Base-by-base conservation (phyloP, 441 rosid species). In the Aleurites moluccanus region DNA sequence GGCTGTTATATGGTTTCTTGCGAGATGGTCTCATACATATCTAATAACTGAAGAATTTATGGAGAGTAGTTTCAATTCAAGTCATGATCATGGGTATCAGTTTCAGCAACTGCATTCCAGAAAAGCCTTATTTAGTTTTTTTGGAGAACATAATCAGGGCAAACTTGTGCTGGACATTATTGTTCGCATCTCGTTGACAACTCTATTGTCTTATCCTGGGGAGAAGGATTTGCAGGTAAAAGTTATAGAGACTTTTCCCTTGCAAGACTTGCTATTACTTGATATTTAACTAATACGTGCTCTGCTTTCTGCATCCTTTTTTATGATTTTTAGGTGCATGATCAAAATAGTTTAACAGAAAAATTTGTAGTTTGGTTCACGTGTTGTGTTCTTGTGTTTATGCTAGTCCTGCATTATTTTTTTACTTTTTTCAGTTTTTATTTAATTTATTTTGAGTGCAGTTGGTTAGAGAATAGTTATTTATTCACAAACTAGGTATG, bases 1-100 rank as follows among this genome's bases (percentile, higher is more conserved):
- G 99, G 98, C 98, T 82, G 85, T 95, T 78, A 78, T 91, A 83
- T 95, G 98, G 99, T 93, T 95, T 85, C 98, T 95, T 80, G 92
- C 96, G 64, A 90, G 97, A 86, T 93, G 97, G 97, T 90, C 95
- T 69, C 85, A 77, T 67, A 93, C 99, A 75, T 92, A 91, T 78
- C 83, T 93, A 62, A 81, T 96, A 91, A 78, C 96, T 59, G 97
- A 91, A 82, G 91, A 83, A 75, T 45, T 78, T 74, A 75, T 75
- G 66, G 88, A 85, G 67, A 71, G 67, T 52, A 86, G 79, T 78
- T 80, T 81, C 82, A 78, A 81, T 83, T 78, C 85, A 69, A 82
- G 85, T 78, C 86, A 66, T 77, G 80, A 82, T 81, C 69, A 70
- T 28, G 75, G 70, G 70, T 61, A 74, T 75, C 90, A 84, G 77